These are phyloP conservation scores for Ophiocordyceps robertsii DNA, from an alignment of 2,329 filamentous ascomycete species.

Conservation along the genomic window DNA sequence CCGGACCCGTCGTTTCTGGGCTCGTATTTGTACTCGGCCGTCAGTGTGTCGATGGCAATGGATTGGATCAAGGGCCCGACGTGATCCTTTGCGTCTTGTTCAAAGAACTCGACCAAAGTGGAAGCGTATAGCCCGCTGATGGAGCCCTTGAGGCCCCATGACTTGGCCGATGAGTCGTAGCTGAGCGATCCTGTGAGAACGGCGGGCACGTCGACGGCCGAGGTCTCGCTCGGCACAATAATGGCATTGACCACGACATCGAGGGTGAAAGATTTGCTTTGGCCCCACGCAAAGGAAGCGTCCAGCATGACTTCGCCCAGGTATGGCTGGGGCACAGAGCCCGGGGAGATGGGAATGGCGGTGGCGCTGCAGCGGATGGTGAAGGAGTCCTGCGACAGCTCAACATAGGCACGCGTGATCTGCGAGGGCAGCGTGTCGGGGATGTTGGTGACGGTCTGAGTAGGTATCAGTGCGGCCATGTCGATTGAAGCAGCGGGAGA, in stretches of 20 bases:
- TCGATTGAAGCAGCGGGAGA: conserved; percentile 1
- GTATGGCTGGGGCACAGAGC: conserved; percentile 1
- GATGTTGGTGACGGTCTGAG: background rate
- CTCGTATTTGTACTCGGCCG: conserved; percentile 3
- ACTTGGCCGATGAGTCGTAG: background rate
- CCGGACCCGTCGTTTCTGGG: background rate
- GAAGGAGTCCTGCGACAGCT: background rate
- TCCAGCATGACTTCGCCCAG: conserved; percentile 1
- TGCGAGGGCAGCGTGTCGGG: conserved; percentile 3
- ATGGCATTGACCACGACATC: background rate
- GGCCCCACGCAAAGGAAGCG: conserved; percentile 2
- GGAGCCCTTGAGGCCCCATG: conserved; percentile 2
- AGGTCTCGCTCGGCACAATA: conserved; percentile 1
- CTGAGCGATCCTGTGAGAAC: conserved; percentile 1
- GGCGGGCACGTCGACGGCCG: background rate
- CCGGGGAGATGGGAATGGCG: conserved; percentile 1
- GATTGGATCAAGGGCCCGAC: conserved; percentile 4
- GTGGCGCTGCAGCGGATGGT: conserved; percentile 1
- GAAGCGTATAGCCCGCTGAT: conserved; percentile 3
- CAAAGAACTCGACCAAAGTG: conserved; percentile 4
- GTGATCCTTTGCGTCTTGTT: conserved; percentile 1
- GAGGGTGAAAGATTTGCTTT: conserved; percentile 1
- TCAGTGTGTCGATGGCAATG: conserved; percentile 4
- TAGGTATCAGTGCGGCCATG: conserved; percentile 1
- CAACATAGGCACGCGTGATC: conserved; percentile 2